These are phyloP conservation scores for Incumbomyces delicatus DNA, from an alignment of 2,329 filamentous ascomycete genomes.

Conservation along the genomic window DNA sequence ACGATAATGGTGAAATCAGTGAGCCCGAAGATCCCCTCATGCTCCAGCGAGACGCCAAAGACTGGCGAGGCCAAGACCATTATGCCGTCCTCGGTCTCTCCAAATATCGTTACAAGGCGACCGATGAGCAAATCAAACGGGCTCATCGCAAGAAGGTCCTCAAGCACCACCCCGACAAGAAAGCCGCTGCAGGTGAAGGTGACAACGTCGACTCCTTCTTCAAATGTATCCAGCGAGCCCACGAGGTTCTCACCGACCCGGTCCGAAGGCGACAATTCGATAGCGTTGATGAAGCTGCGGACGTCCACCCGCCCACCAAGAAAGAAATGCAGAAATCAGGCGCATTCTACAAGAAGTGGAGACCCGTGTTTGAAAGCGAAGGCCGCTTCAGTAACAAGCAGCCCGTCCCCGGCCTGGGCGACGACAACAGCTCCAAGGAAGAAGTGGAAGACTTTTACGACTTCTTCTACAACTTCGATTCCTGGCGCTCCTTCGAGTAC, in stretches of 20 bases:
- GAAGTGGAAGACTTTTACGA: conserved; percentile 96
- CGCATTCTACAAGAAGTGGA: conserved; percentile 95
- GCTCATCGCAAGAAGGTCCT: conserved; percentile 99
- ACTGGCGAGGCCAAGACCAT: conserved; percentile 99
- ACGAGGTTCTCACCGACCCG: conserved; percentile 85
- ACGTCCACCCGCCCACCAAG: conserved; percentile 86
- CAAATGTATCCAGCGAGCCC: conserved; percentile 99
- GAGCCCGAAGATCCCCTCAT: conserved; percentile 89
- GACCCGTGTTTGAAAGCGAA: conserved; percentile 80
- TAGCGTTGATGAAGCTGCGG: conserved; percentile 86
- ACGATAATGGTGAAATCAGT: conserved; percentile 81
- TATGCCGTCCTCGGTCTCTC: conserved; percentile 91
- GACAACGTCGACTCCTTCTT: conserved; percentile 95
- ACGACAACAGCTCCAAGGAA: conserved; percentile 74
- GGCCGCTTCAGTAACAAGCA: conserved; percentile 84
- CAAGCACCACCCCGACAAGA: conserved; percentile 98
- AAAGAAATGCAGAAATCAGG: conserved; percentile 68
- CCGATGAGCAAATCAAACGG: conserved; percentile 96
- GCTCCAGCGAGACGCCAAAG: conserved; percentile 88
- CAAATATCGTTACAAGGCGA: conserved; percentile 86
- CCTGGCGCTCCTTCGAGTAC: conserved; percentile 95
- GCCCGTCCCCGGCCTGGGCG: conserved; percentile 77
- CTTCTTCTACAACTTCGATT: conserved; percentile 99
- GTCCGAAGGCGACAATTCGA: conserved; percentile 90
- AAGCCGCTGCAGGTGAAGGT: conserved; percentile 73